Conservation (phyloP, 805 yeast genomes). For the Teunomyces funiuensis region DNA sequence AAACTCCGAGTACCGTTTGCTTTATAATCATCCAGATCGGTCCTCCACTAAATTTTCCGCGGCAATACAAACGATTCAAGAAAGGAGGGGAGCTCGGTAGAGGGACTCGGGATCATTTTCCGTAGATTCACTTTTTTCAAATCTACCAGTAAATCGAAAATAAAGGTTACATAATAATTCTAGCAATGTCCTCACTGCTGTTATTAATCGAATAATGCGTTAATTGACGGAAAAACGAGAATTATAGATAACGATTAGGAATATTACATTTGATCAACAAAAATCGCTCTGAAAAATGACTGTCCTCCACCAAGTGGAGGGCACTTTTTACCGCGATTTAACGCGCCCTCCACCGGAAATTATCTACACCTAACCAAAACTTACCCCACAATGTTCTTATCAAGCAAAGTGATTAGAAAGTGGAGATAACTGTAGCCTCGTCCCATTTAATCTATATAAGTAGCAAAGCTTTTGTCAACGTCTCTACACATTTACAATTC, state of each 20-base stretch:
- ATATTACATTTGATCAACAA: too few relatives aligned
- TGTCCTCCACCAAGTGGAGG: background rate
- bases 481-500: background rate
- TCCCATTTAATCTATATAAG: background rate
- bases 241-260: background rate
- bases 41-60: too few relatives aligned
- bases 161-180: too few relatives aligned
- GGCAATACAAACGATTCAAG: background rate
- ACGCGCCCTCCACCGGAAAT: background rate
- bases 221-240: too few relatives aligned
- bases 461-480: background rate
- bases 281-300: background rate
- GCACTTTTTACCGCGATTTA: too few relatives aligned
- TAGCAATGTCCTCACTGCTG: too few relatives aligned
- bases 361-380: background rate
- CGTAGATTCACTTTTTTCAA: too few relatives aligned
- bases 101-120: too few relatives aligned
- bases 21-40: background rate
- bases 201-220: too few relatives aligned
- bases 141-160: too few relatives aligned
- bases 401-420: too few relatives aligned
- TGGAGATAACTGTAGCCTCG: background rate
- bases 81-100: conserved; percentile 3
- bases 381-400: conserved; percentile 5
- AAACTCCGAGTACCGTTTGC: background rate